Evolutionary conservation across 2,329 filamentous ascomycete species (phyloP), one percentile per base, ranked within the genome.

Genomic region (Aspergillus quadricinctus): DNA sequence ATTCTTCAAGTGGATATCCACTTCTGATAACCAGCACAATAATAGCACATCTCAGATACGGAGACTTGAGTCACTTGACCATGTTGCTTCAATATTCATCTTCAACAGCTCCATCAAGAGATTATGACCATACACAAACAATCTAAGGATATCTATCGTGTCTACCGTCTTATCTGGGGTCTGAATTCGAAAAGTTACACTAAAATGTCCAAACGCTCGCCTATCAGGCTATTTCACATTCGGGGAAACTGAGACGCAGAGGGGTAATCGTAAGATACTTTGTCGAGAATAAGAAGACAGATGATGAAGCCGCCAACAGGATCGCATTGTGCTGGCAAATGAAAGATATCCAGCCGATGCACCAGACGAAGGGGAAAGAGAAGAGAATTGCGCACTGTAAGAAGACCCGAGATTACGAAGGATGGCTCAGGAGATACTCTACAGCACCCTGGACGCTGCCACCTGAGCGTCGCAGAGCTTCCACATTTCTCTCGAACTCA

Each of bases 401-500:
- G 29, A 25, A 29, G 35, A 25, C 23, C 37, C 9, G 21, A 11
- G 14, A 27, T 64, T 54, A 71, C 57, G 64, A 75, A 31, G 66
- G 62, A 57, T 71, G 65, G 60, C 63, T 73, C 50, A 77, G 62
- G 4, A 77, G 64, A 62, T 75, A 75, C 50, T 77, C 74, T 51
- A 77, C 68, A 2, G 75, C 94, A 10, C 93, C 94, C 72, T 97
- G 92, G 43, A 97, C 94, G 71, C 90, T 97, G 10, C 94, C 94
- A 8, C 94, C 94, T 58, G 90, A 90, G 67, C 93, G 84, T 73
- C 93, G 83, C 68, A 99, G 77, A 4, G 94, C 94, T 55, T 89
- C 86, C 31, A 99, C 85, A 66, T 99, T 99, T 64, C 89, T 80
- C 52, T 99, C 93, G 69, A 97, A 99, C 70, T 99, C 92, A 71